phyloP scores from a whole-genome alignment of 2,329 filamentous ascomycete genomes.

The Sclerotinia glacialis region DNA sequence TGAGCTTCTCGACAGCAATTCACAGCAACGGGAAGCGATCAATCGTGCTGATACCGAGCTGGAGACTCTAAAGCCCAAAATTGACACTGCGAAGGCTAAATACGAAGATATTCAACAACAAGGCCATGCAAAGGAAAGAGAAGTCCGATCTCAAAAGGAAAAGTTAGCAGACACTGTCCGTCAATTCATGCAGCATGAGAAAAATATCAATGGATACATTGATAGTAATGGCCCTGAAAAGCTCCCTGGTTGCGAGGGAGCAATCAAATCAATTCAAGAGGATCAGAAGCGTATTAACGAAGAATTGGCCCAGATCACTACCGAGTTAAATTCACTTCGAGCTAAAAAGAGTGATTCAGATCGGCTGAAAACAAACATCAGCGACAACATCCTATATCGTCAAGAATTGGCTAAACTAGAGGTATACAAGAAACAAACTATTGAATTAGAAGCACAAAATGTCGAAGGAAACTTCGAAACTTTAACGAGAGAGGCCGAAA shows the following conservation, averaged over 20 bases:
- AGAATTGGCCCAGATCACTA: conserved; percentile 65
- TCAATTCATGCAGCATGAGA: conserved; percentile 71
- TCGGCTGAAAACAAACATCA: conserved; percentile 79
- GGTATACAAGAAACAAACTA: conserved; percentile 65
- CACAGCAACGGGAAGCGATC: conserved; percentile 67
- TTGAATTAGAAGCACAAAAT: conserved; percentile 71
- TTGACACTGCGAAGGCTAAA: conserved; percentile 70
- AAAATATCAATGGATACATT: conserved; percentile 76
- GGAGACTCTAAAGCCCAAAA: conserved; percentile 69
- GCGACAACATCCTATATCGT: conserved; percentile 84
- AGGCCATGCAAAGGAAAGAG: conserved; percentile 69
- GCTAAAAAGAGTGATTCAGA: conserved; percentile 76
- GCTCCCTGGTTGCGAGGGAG: conserved; percentile 65
- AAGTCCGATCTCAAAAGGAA: conserved; percentile 67
- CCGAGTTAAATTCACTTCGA: conserved; percentile 73
- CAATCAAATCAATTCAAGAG: conserved; percentile 65
- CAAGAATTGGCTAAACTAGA: conserved; percentile 69
- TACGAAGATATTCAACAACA: conserved; percentile 74
- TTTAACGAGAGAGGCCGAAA: conserved; percentile 66
- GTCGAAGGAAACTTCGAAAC: conserved; percentile 78
- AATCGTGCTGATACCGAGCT: conserved; percentile 69
- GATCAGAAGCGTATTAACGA: conserved; percentile 63
- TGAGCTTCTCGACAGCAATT: conserved; percentile 65
- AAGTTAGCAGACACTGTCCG: conserved; percentile 70
- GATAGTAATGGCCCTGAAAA: conserved; percentile 70